Base-by-base conservation (phyloP, 2,329 filamentous ascomycete species). In the Cladosporium sp. region DNA sequence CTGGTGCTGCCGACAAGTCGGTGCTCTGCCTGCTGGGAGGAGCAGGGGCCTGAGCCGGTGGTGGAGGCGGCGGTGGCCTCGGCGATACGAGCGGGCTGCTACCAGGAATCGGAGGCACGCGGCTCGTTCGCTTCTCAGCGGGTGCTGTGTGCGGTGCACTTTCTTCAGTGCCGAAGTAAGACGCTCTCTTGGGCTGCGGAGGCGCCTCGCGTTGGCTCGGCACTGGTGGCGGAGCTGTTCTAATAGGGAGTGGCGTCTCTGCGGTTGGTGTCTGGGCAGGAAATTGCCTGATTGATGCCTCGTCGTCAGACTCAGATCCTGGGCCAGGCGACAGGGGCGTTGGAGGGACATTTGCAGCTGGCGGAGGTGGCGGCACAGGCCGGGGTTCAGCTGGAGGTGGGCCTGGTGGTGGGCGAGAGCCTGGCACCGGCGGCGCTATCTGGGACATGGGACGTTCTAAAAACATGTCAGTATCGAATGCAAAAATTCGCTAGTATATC, bases 251-350 rank as follows among this genome's bases (percentile, higher is more conserved):
- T 23, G 75, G 70, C 29, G 70, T 69, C 53, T 73, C 72, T 35
- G 68, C 67, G 12, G 69, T 69, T 31, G 79, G 70, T 6, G 71
- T 71, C 33, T 78, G 78, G 53, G 80, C 69, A 21, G 80, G 83
- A 62, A 73, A 78, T 71, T 69, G 83, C 77, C 70, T 72, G 74
- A 73, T 78, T 11, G 90, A 92, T 72, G 93, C 81, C 77, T 97
- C 94, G 76, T 97, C 93, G 72, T 96, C 93, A 52, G 93, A 95
- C 75, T 91, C 91, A 1, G 92, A 96, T 33, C 92, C 93, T 67
- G 90, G 85, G 66, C 88, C 92, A 55, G 88, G 88, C 49, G 91
- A 91, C 57, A 84, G 82, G 18, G 73, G 73, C 3, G 62, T 58
- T 12, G 86, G 75, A 26, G 65, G 67, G 59, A 67, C 67, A 56